Evolutionary conservation across 106 monocot genomes (phyloP).

Genomic region (Agapanthus africanus): DNA sequence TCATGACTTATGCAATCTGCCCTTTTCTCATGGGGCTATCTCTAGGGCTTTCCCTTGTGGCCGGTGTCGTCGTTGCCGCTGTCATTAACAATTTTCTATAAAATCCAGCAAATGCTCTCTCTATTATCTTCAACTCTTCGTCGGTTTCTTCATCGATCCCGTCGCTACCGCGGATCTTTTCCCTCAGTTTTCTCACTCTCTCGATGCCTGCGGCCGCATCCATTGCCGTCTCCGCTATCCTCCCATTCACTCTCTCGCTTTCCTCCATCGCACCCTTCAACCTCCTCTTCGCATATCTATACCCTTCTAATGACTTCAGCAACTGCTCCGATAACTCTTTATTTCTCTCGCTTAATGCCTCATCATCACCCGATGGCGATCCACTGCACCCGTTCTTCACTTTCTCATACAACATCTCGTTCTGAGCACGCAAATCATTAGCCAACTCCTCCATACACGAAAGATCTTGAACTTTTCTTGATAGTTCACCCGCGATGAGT

Average conservation of each 20-base stretch:
- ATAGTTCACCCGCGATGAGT: slow-evolving; percentile 44
- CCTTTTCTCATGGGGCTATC: neutral
- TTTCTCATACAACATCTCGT: slow-evolving; percentile 43
- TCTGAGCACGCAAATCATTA: slow-evolving; percentile 35
- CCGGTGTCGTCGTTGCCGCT: neutral
- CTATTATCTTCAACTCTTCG: slow-evolving; percentile 1
- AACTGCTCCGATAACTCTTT: slow-evolving; percentile 46
- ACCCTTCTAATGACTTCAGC: slow-evolving; percentile 35
- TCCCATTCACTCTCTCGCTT: slow-evolving; percentile 9
- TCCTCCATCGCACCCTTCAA: slow-evolving; percentile 43
- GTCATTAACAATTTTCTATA: slow-evolving; percentile 1
- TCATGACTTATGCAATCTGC: neutral
- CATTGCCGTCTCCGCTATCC: slow-evolving; percentile 15
- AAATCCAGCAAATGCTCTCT: slow-evolving; percentile 10
- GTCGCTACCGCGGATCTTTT: neutral
- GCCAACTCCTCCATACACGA: slow-evolving; percentile 33
- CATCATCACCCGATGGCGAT: neutral
- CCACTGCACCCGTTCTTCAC: slow-evolving; percentile 5
- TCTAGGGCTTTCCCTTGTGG: neutral
- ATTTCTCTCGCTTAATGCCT: slow-evolving; percentile 31
- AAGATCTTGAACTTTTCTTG: slow-evolving; percentile 28
- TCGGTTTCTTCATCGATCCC: neutral
- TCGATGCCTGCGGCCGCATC: slow-evolving; percentile 13
- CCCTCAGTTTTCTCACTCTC: neutral
- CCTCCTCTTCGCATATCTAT: slow-evolving; percentile 31